phyloP scores from a whole-genome alignment of 1,284 basidiomycete genomes.

The Laetiporus sulphureus region DNA sequence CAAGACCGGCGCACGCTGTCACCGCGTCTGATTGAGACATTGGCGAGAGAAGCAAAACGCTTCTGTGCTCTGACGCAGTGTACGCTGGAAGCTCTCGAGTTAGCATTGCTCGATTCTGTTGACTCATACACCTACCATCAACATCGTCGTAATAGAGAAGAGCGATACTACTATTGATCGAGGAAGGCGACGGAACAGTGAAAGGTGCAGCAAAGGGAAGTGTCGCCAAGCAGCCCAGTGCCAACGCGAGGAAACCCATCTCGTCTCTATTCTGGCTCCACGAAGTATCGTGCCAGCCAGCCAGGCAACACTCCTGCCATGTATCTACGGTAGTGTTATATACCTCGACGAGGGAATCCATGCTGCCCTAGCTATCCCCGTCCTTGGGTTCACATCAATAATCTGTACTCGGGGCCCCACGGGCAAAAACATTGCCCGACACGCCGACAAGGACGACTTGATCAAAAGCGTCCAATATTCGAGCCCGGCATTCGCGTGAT shows the following conservation, averaged over 20 bases:
- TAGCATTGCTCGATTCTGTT: not conserved
- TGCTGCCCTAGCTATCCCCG: no score
- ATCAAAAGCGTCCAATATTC: no score
- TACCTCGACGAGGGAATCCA: no score
- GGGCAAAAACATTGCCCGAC: no score
- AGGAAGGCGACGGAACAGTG: not conserved
- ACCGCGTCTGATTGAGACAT: slow-evolving; percentile 13
- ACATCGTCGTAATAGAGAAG: not conserved
- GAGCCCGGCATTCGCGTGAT: no score
- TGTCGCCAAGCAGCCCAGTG: not conserved
- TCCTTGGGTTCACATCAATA: no score
- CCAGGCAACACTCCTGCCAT: no score
- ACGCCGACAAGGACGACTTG: no score
- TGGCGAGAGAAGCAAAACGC: slow-evolving; percentile 16
- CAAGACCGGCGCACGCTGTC: slow-evolving; percentile 15
- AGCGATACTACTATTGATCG: not conserved
- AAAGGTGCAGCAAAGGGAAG: not conserved
- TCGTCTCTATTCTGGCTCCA: no score
- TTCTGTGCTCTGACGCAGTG: slow-evolving; percentile 14
- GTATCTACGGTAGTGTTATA: no score
- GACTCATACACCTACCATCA: not conserved
- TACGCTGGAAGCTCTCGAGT: slow-evolving; percentile 7
- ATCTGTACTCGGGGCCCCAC: no score
- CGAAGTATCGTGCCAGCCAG: no score
- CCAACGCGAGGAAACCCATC: not conserved